A percentile compares a stretch with the other conserved stretches of the same genome.
Conservation (phyloP, 2,329 filamentous ascomycete genomes). For the Trichoderma asperellum region DNA sequence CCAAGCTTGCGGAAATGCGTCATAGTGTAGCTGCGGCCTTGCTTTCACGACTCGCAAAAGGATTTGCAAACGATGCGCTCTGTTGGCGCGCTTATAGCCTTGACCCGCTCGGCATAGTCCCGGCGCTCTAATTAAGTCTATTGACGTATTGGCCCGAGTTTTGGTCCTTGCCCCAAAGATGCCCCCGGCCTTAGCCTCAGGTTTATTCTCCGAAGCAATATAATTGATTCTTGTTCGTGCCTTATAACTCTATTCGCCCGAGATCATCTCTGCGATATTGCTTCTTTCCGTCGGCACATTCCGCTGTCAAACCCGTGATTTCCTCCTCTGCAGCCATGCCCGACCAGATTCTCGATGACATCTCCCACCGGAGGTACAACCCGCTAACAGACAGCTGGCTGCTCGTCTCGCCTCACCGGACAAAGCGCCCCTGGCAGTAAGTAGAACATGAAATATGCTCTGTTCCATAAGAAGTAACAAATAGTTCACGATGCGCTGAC, state of each 20-base stretch:
- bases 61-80: background rate
- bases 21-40: background rate
- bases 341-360: conserved; percentile 84
- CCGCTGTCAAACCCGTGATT: background rate
- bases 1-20: background rate
- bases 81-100: conserved; percentile 29
- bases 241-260: background rate
- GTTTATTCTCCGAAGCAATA: conserved; percentile 18
- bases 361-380: conserved; percentile 94
- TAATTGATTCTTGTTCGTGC: background rate
- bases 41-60: background rate
- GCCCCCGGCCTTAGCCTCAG: conserved; percentile 14
- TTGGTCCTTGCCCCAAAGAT: conserved; percentile 17
- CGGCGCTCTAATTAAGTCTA: conserved; percentile 1
- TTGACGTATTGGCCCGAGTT: conserved; percentile 28
- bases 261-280: background rate
- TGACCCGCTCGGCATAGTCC: conserved; percentile 15
- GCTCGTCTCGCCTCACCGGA: conserved; percentile 92
- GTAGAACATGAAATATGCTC: conserved; percentile 41
- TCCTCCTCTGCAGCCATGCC: conserved; percentile 58
- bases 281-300: background rate
- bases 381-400: conserved; percentile 88
- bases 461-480: background rate
- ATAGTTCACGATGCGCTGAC: background rate
- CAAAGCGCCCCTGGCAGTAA: conserved; percentile 98